Evolutionary conservation across 75 land plant species (phyloP).

Genomic region (Pinus tabuliformis): DNA sequence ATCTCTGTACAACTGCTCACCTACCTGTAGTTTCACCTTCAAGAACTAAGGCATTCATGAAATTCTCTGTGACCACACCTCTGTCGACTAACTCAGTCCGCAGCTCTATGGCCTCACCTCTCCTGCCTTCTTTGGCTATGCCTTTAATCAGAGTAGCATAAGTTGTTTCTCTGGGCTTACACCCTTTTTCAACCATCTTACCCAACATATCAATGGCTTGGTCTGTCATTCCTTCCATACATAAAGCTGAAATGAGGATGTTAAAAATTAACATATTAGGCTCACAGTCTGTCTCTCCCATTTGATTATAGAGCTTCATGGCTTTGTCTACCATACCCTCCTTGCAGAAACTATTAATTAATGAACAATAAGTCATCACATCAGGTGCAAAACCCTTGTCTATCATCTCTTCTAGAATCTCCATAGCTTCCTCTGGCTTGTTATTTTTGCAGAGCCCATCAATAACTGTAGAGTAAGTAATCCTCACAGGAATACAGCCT

Average conservation of each 20-base stretch:
- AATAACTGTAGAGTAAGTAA: slow-evolving; percentile 37
- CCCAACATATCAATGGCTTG: slow-evolving; percentile 41
- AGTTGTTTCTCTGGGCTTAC: slow-evolving; percentile 53
- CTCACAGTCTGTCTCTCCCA: slow-evolving; percentile 11
- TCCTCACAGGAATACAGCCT: slow-evolving; percentile 29
- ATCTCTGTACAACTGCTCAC: too few relatives aligned
- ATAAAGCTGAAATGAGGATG: slow-evolving; percentile 29
- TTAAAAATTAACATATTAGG: slow-evolving; percentile 19
- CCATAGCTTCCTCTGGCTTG: slow-evolving; percentile 46
- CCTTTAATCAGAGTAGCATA: slow-evolving; percentile 63
- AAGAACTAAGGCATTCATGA: too few relatives aligned
- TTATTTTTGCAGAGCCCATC: slow-evolving; percentile 59
- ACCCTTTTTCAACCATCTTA: slow-evolving; percentile 50
- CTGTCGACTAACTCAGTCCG: slow-evolving; percentile 20
- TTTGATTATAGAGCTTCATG: slow-evolving; percentile 27
- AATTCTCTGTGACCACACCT: background rate
- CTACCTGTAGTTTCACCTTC: too few relatives aligned
- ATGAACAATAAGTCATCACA: slow-evolving; percentile 37
- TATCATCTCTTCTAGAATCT: slow-evolving; percentile 59
- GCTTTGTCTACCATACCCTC: slow-evolving; percentile 40
- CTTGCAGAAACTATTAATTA: slow-evolving; percentile 52
- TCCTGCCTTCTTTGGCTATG: slow-evolving; percentile 46
- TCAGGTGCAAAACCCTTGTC: slow-evolving; percentile 51
- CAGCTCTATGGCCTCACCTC: slow-evolving; percentile 42
- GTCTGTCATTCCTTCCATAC: slow-evolving; percentile 35